Percentiles rank a stretch among this genome's conserved stretches.
Evolutionary conservation across 345 rosid genomes (phyloP).

Genomic region (Citrus medica): DNA sequence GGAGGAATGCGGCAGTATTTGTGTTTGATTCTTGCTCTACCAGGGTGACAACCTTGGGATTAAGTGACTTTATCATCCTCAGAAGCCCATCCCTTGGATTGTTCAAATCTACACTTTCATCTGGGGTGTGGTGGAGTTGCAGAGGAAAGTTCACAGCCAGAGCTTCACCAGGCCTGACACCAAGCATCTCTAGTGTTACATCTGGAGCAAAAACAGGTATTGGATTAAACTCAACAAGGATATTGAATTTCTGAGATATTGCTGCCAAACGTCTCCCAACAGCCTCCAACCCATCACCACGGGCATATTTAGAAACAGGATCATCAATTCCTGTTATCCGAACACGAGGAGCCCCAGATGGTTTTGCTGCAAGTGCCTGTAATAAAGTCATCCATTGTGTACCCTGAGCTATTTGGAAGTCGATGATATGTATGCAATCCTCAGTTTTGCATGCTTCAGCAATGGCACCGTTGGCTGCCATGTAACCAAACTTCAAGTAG

Average conservation of each 20-base stretch:
- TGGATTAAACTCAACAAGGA: slow-evolving; percentile 55
- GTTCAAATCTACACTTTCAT: slow-evolving; percentile 63
- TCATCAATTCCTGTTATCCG: slow-evolving; percentile 74
- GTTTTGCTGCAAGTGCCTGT: slow-evolving; percentile 67
- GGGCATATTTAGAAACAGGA: slow-evolving; percentile 45
- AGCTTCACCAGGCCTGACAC: slow-evolving; percentile 62
- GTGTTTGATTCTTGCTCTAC: slow-evolving; percentile 82
- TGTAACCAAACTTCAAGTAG: slow-evolving; percentile 69
- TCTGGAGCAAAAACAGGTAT: slow-evolving; percentile 52
- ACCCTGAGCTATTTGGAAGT: slow-evolving; percentile 67
- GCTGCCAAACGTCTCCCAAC: slow-evolving; percentile 41
- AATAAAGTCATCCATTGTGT: slow-evolving; percentile 74
- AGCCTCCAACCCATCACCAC: slow-evolving; percentile 51
- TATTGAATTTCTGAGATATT: slow-evolving; percentile 49
- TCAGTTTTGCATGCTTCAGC: slow-evolving; percentile 72
- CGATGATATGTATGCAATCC: slow-evolving; percentile 56
- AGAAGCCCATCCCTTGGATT: slow-evolving; percentile 74
- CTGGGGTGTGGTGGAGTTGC: slow-evolving; percentile 73
- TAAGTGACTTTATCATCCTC: slow-evolving; percentile 59
- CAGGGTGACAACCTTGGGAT: slow-evolving; percentile 59
- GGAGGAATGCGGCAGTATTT: slow-evolving; percentile 65
- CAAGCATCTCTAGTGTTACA: slow-evolving; percentile 57
- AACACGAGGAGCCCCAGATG: slow-evolving; percentile 62
- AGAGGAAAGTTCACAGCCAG: slow-evolving; percentile 63
- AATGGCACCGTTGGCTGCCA: slow-evolving; percentile 81